Conservation (phyloP, 352 stramenopile species). For the Globisporangium irregulare region DNA sequence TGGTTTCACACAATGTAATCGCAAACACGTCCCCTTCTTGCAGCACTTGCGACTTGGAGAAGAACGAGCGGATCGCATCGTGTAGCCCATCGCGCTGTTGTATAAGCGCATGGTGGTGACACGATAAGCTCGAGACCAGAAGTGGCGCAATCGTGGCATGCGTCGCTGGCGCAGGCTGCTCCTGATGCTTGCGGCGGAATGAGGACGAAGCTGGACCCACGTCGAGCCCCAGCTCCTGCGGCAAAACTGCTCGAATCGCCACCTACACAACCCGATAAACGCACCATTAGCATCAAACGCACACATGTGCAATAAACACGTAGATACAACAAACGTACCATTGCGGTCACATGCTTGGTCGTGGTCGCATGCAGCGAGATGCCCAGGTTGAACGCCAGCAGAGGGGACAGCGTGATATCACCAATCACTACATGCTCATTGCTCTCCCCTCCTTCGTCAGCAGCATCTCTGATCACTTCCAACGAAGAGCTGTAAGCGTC, state of each 20-base stretch:
- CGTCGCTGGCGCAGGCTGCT: slow-evolving; percentile 43
- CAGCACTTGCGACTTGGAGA: slow-evolving; percentile 53
- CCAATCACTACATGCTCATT: background rate
- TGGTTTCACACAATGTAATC: slow-evolving; percentile 48
- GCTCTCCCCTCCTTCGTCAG: background rate
- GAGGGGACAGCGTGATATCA: slow-evolving; percentile 51
- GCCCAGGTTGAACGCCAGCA: slow-evolving; percentile 76
- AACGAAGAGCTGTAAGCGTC: slow-evolving; percentile 14
- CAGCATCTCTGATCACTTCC: slow-evolving; percentile 1
- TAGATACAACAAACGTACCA: slow-evolving; percentile 23
- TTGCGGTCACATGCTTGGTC: slow-evolving; percentile 21
- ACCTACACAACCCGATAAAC: slow-evolving; percentile 23
- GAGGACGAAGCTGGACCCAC: slow-evolving; percentile 14
- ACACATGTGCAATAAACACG: background rate
- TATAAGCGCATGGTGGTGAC: slow-evolving; percentile 49
- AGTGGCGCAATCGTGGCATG: slow-evolving; percentile 69
- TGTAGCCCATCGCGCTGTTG: slow-evolving; percentile 57
- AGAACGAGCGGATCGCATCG: slow-evolving; percentile 56
- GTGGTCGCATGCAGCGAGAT: slow-evolving; percentile 41
- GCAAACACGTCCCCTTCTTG: slow-evolving; percentile 71
- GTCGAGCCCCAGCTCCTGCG: slow-evolving; percentile 48
- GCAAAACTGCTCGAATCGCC: slow-evolving; percentile 30
- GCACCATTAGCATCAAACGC: background rate
- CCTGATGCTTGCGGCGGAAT: slow-evolving; percentile 50
- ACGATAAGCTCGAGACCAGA: slow-evolving; percentile 59